Evolutionary conservation across 352 stramenopile genomes (phyloP).

Genomic region (Peronosclerospora sorghi): DNA sequence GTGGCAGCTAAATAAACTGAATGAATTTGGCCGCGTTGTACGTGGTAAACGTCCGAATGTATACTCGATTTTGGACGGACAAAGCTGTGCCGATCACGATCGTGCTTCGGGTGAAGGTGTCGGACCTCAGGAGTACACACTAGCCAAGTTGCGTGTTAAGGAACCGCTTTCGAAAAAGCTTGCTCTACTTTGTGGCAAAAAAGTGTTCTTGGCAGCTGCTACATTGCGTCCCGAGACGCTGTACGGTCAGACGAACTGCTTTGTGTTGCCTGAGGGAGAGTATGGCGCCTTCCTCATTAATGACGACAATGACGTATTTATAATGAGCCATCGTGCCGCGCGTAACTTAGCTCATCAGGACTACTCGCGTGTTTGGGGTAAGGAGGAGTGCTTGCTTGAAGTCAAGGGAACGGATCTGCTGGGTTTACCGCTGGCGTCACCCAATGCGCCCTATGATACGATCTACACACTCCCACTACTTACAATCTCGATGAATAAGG

Average conservation of each 20-base stretch:
- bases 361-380: conserved; percentile 78
- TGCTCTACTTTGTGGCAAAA: conserved; percentile 65
- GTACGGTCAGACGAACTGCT: conserved; percentile 99
- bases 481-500: conserved; percentile 99
- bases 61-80: conserved; percentile 96
- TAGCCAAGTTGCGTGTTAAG: conserved; percentile 95
- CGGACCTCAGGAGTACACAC: conserved; percentile 98
- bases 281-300: conserved; percentile 97
- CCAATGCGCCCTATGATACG: conserved; percentile 94
- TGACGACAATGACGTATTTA: conserved; percentile 90
- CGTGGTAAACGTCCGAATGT: conserved; percentile 98
- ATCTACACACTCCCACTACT: conserved; percentile 99
- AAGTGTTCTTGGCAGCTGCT: conserved; percentile 95
- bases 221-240: conserved; percentile 99
- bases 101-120: conserved; percentile 96
- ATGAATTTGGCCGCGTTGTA: conserved; percentile 78
- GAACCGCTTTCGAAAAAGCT: conserved; percentile 76
- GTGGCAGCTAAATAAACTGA: conserved; percentile 98
- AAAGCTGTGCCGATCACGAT: conserved; percentile 99
- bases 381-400: conserved; percentile 81
- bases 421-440: conserved; percentile 90
- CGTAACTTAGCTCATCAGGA: conserved; percentile 94
- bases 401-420: conserved; percentile 96
- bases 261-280: conserved; percentile 96
- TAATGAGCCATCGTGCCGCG: conserved; percentile 90